phyloP scores from a whole-genome alignment of 495 filamentous ascomycete species.

The Hypoxylon trugodes region DNA sequence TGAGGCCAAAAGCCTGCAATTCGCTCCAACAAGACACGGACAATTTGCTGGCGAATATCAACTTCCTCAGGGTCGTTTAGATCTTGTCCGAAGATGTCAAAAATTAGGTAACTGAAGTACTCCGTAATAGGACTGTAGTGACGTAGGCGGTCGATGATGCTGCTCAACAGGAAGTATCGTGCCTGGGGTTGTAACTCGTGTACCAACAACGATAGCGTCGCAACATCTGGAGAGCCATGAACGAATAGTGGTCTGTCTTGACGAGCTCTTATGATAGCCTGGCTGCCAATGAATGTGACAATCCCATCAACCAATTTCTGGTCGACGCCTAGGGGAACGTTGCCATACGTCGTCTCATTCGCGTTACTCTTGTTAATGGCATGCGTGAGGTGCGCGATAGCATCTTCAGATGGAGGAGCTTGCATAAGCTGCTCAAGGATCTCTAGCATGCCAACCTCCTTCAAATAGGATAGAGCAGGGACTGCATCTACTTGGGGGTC shows the following conservation, averaged over 20 bases:
- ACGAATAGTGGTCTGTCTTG: conserved; percentile 70
- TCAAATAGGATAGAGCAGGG: conserved; percentile 54
- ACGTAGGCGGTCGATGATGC: conserved; percentile 90
- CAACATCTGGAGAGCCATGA: conserved; percentile 72
- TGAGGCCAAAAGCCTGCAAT: conserved; percentile 91
- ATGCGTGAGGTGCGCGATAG: conserved; percentile 74
- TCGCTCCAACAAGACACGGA: conserved; percentile 85
- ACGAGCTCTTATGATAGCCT: conserved; percentile 61
- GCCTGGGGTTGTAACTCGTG: conserved; percentile 77
- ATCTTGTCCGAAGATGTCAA: conserved; percentile 86
- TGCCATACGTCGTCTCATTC: conserved; percentile 68
- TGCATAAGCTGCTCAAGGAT: conserved; percentile 72
- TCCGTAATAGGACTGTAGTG: conserved; percentile 89
- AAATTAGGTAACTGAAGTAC: conserved; percentile 88
- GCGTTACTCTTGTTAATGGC: conserved; percentile 64
- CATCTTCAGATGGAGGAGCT: conserved; percentile 67
- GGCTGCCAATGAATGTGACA: conserved; percentile 80
- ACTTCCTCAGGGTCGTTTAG: conserved; percentile 77
- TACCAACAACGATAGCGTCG: conserved; percentile 76
- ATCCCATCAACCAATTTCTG: conserved; percentile 78
- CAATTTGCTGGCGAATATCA: conserved; percentile 89
- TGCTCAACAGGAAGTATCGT: conserved; percentile 83
- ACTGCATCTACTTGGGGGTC: conserved; percentile 39
- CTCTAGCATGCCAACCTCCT: conserved; percentile 69
- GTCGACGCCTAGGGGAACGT: conserved; percentile 71